Conservation (phyloP, 805 yeast species). For the Metschnikowia drakensbergensis region DNA sequence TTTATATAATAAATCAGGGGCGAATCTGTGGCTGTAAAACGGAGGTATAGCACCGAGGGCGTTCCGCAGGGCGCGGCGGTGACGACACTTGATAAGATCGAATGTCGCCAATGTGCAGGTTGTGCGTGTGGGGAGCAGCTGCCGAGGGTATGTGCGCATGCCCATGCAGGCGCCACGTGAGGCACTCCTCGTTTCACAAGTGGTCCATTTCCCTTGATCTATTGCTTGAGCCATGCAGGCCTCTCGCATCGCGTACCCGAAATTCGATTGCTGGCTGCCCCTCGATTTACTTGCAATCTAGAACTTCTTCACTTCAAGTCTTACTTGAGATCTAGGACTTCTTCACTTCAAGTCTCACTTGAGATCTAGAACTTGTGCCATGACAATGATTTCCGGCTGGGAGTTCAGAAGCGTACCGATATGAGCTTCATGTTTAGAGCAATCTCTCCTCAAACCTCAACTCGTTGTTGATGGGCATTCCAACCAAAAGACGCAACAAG, state of each 20-base stretch:
- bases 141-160: constrained; percentile 2
- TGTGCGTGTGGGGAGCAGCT: neutral
- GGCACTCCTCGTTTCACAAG: neutral
- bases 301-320: no score
- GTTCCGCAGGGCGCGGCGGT: constrained; percentile 1
- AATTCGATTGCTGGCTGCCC: no score
- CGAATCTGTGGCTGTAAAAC: constrained; percentile 4
- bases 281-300: no score
- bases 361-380: no score
- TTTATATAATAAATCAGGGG: constrained; percentile 1
- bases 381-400: no score
- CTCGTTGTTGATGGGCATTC: constrained; percentile 86
- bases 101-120: neutral
- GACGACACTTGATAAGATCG: constrained; percentile 1
- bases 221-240: no score
- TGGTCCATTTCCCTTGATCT: neutral
- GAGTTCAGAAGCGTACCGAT: no score
- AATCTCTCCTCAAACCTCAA: constrained; percentile 92
- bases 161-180: neutral
- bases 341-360: no score
- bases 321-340: no score
- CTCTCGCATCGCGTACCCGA: no score
- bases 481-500: constrained; percentile 82
- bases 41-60: constrained; percentile 3
- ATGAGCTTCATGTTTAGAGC: constrained; percentile 17